These are phyloP conservation scores for Dendrocalamus latiflorus DNA, from an alignment of 202 grass and related monocot species.

Conservation along the genomic window DNA sequence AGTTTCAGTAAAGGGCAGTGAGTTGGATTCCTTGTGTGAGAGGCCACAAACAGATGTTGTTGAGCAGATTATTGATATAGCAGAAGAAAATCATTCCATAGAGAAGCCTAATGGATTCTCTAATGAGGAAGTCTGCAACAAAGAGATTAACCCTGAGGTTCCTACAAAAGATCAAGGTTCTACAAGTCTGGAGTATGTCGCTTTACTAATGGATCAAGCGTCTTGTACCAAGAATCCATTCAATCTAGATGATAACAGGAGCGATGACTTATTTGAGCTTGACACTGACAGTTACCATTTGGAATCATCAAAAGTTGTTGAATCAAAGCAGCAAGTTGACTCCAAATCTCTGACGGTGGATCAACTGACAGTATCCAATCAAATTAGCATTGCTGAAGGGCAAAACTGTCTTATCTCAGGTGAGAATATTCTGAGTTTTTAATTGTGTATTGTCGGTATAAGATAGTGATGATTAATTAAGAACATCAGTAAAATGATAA, in stretches of 20 bases:
- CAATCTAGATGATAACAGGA: constrained; percentile 36
- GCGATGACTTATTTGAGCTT: constrained; percentile 58
- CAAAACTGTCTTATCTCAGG: constrained; percentile 27
- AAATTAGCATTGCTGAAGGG: constrained; percentile 21
- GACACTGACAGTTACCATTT: constrained; percentile 23
- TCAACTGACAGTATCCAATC: not conserved
- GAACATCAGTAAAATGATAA: not conserved
- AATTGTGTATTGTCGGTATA: not conserved
- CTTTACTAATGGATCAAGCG: constrained; percentile 14
- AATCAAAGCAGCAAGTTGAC: constrained; percentile 30
- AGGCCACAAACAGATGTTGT: not conserved
- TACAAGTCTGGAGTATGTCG: constrained; percentile 10
- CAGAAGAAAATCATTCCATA: not conserved
- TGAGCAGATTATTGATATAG: not conserved
- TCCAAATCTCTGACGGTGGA: constrained; percentile 15
- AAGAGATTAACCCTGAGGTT: not conserved
- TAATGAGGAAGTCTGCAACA: constrained; percentile 20
- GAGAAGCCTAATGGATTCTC: constrained; percentile 4
- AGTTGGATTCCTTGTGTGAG: constrained; percentile 27
- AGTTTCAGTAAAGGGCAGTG: constrained; percentile 1
- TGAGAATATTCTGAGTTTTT: constrained; percentile 24
- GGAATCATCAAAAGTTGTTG: constrained; percentile 7
- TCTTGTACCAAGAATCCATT: constrained; percentile 40
- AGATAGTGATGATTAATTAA: not conserved
- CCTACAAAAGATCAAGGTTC: constrained; percentile 17